These are phyloP conservation scores for Neocucurbitaria cava DNA, from an alignment of 2,329 filamentous ascomycete genomes.

Conservation along the genomic window DNA sequence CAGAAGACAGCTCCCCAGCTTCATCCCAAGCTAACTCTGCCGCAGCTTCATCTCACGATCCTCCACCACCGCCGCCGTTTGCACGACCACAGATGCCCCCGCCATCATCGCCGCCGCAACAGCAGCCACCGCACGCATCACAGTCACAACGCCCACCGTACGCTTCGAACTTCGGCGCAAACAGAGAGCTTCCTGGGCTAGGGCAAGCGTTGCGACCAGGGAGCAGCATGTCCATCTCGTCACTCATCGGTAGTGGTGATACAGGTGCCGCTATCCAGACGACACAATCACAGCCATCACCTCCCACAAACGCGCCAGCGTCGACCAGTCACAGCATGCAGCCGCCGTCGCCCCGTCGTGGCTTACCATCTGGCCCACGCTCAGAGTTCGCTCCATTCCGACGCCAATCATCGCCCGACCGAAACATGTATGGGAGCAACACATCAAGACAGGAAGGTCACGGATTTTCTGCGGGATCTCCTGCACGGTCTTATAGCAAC, in stretches of 20 bases:
- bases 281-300: slow-evolving; percentile 58
- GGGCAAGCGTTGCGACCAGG: slow-evolving; percentile 62
- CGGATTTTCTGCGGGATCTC: slow-evolving; percentile 38
- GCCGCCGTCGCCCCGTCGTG: slow-evolving; percentile 54
- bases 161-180: slow-evolving; percentile 49
- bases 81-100: slow-evolving; percentile 57
- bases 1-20: slow-evolving; percentile 13
- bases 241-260: slow-evolving; percentile 68
- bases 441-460: slow-evolving; percentile 38
- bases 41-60: slow-evolving; percentile 46
- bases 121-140: slow-evolving; percentile 44
- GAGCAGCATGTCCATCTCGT: slow-evolving; percentile 77
- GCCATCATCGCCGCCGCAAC: slow-evolving; percentile 56
- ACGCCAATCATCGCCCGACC: slow-evolving; percentile 48
- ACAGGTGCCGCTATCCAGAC: slow-evolving; percentile 46
- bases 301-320: slow-evolving; percentile 48
- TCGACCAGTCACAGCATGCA: slow-evolving; percentile 53
- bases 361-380: slow-evolving; percentile 36
- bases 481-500: slow-evolving; percentile 41
- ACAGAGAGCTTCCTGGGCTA: slow-evolving; percentile 63
- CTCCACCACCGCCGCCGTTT: slow-evolving; percentile 52
- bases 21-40: slow-evolving; percentile 33
- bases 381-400: slow-evolving; percentile 47
- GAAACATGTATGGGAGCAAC: slow-evolving; percentile 35
- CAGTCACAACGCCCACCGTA: slow-evolving; percentile 55